Conservation (phyloP, 2,329 filamentous ascomycete genomes). For the Magnaporthales sp. region DNA sequence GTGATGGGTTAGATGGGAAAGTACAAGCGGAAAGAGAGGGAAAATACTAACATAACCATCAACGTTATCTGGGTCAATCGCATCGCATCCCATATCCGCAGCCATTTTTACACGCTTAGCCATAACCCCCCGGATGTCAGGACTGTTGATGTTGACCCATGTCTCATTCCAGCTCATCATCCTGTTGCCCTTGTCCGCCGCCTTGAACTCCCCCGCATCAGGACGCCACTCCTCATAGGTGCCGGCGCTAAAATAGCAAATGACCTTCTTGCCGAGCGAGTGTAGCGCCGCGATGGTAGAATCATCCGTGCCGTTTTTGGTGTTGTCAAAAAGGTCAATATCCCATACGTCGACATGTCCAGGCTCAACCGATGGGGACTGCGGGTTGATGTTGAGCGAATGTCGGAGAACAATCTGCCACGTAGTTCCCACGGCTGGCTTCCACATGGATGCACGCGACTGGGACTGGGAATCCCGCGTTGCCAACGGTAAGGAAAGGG, state of each 20-base stretch:
- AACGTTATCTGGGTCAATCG: constrained; percentile 63
- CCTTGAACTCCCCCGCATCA: constrained; percentile 46
- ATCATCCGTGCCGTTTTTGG: background rate
- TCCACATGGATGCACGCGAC: background rate
- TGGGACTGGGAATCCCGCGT: background rate
- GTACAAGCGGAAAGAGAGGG: background rate
- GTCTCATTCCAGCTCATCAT: constrained; percentile 59
- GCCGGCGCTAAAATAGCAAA: constrained; percentile 70
- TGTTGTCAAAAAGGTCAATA: constrained; percentile 2
- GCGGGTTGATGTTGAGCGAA: background rate
- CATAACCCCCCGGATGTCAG: constrained; percentile 58
- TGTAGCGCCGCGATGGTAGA: constrained; percentile 4
- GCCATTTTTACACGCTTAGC: constrained; percentile 49
- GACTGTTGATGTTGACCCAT: constrained; percentile 54
- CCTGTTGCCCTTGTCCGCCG: constrained; percentile 45
- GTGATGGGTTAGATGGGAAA: constrained; percentile 4
- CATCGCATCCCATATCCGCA: constrained; percentile 54
- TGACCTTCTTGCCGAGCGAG: constrained; percentile 16
- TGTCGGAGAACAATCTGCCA: background rate
- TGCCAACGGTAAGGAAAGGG: background rate
- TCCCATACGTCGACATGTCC: background rate
- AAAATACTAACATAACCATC: constrained; percentile 41
- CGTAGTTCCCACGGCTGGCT: background rate
- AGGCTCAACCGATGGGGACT: background rate
- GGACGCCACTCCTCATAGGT: constrained; percentile 56